phyloP scores from a whole-genome alignment of 192 early-diverging fungal genomes.

The Backusella macrospora region DNA sequence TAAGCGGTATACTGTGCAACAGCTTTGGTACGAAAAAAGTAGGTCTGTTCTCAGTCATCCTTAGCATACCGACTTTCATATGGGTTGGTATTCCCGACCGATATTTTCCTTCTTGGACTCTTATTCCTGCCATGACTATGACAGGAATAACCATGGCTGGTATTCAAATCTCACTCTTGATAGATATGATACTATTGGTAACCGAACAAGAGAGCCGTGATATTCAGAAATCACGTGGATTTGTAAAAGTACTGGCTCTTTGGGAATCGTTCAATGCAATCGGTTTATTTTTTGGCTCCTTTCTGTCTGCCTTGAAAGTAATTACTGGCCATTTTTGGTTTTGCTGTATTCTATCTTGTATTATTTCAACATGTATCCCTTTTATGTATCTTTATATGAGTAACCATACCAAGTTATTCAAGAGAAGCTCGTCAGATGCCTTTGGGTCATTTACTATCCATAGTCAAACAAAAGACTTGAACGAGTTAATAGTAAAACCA shows the following conservation, averaged over 20 bases:
- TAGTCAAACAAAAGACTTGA: neutral
- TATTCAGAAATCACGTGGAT: neutral
- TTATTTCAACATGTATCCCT: neutral
- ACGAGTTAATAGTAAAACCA: neutral
- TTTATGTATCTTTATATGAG: conserved; percentile 9
- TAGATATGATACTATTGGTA: neutral
- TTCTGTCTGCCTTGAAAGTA: neutral
- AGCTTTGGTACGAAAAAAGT: conserved; percentile 14
- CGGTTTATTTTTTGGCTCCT: neutral
- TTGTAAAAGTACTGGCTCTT: neutral
- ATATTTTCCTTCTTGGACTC: neutral
- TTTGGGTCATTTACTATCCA: neutral
- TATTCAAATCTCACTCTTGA: neutral
- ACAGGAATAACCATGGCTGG: neutral
- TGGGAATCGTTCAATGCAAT: neutral
- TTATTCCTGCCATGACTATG: neutral
- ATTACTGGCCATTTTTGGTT: conserved; percentile 7
- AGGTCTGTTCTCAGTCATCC: neutral
- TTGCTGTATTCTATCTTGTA: neutral
- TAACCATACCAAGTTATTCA: neutral
- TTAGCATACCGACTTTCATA: neutral
- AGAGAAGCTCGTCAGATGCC: neutral
- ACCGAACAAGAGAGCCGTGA: neutral
- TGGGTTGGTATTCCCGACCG: neutral
- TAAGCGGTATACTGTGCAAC: neutral